Conservation (phyloP, 371 early-diverging fungal genomes). For the Mucor ambiguus region DNA sequence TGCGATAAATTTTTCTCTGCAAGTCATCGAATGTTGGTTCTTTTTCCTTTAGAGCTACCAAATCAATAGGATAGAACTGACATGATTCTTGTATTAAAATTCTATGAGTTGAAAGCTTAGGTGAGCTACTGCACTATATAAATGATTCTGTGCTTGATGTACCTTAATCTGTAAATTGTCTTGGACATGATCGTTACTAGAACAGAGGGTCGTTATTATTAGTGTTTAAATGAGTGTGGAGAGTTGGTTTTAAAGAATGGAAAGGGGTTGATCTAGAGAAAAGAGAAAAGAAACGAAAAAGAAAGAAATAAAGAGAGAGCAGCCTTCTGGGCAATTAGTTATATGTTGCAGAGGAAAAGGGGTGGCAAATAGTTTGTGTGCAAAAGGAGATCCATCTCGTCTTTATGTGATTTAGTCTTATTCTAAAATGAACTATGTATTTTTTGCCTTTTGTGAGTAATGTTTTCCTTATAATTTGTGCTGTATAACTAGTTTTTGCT, state of each 20-base stretch:
- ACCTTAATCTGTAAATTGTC: slow-evolving; percentile 25
- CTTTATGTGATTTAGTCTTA: slow-evolving; percentile 10
- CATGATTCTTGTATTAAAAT: slow-evolving; percentile 36
- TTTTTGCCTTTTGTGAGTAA: slow-evolving; percentile 4
- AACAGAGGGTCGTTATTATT: not conserved
- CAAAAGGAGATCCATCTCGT: not conserved
- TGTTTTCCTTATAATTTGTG: not conserved
- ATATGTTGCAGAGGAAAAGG: slow-evolving; percentile 12
- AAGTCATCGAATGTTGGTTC: slow-evolving; percentile 41
- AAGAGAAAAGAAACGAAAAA: not conserved
- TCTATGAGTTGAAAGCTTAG: slow-evolving; percentile 9
- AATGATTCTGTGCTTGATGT: not conserved
- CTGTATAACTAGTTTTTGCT: slow-evolving; percentile 1
- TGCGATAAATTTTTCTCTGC: slow-evolving; percentile 31
- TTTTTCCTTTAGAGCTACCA: slow-evolving; percentile 38
- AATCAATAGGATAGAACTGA: slow-evolving; percentile 33
- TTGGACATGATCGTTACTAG: slow-evolving; percentile 16
- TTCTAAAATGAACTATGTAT: slow-evolving; percentile 20
- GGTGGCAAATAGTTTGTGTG: slow-evolving; percentile 9
- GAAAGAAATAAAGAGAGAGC: not conserved
- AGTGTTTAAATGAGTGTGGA: slow-evolving; percentile 4
- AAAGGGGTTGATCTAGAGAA: too few species aligned
- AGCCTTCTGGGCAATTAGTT: not conserved
- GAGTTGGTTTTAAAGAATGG: too few species aligned
- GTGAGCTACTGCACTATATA: not conserved